Evolutionary conservation across 805 yeast genomes (phyloP), one percentile per base, ranked within the genome.

Genomic region (Kregervanrija fluxuum): DNA sequence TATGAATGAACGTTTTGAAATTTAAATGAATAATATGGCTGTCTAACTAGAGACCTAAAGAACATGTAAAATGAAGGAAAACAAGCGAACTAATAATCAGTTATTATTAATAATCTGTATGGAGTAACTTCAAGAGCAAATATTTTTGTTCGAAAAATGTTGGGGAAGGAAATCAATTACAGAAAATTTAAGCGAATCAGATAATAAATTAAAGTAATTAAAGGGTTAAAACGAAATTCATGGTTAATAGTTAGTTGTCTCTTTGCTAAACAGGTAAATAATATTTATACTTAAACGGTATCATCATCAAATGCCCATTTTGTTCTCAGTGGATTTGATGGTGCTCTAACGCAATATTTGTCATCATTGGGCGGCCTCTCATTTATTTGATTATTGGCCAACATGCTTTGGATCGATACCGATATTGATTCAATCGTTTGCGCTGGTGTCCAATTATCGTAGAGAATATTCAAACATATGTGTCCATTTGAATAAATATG

Each of bases 401-500:
- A 60, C 79, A 83, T 77, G 34, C 84, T 76, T 53, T 84, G 89
- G 15, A 83, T 59, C 11, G 88, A 80, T 17, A 84, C 45, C 10
- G 74, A 58, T 0, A 77, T 60, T 1, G 75, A 64, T 35, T 70
- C 70, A 1, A 79, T 59, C 0, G 75, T 67, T 48, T 79, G 77
- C 0, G 79, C 80, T 0, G 87, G 85, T 0, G 84, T 69, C 87
- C 87, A 81, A 36, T 74, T 82, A 14, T 70, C 71, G 2, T 84
- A 87, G 33, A 83, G 61, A 1, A 84, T 62, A 54, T 83, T 78
- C 15, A 83, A 64, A 56, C 91, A 83, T n/a, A 83, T 83, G 54
- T 84, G 90, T 1, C 90, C 91, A 54, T 84, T 84, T 31, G 82
- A 73, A 55, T 83, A 83, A 3, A 83, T 69, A 55, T 83, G 91